Evolutionary conservation across 345 rosid species (phyloP).

Genomic region (Kandelia obovata): DNA sequence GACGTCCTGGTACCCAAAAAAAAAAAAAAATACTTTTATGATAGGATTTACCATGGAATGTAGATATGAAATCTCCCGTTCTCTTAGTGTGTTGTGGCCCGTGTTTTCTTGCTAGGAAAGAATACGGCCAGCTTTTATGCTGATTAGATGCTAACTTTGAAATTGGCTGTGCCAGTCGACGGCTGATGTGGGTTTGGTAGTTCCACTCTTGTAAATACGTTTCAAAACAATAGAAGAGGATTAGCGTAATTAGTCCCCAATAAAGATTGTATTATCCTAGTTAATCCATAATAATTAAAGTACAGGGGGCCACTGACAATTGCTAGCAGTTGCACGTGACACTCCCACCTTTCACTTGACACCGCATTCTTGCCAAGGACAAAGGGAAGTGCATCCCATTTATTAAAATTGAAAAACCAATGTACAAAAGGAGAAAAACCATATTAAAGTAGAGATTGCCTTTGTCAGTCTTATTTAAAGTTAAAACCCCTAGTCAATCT

Average conservation of each 20-base stretch:
- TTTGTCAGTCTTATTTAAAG: neutral
- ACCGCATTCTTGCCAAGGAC: too few species aligned
- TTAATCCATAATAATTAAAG: too few species aligned
- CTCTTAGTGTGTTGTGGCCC: too few species aligned
- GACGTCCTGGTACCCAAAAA: too few species aligned
- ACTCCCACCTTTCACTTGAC: neutral
- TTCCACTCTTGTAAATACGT: neutral
- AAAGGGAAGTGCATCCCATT: neutral
- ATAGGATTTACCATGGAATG: too few species aligned
- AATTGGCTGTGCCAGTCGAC: slow-evolving; percentile 1
- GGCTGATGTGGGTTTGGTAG: slow-evolving; percentile 18
- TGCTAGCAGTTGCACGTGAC: neutral
- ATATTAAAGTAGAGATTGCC: neutral
- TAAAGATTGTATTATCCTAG: too few species aligned
- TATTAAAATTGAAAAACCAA: neutral
- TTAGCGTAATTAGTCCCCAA: too few species aligned
- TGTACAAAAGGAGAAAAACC: neutral
- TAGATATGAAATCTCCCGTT: too few species aligned
- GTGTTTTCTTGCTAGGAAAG: neutral
- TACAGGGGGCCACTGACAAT: neutral
- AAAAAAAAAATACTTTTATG: too few species aligned
- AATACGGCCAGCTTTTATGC: neutral
- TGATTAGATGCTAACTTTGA: slow-evolving; percentile 9
- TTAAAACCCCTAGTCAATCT: neutral
- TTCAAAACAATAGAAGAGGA: too few species aligned